These are phyloP conservation scores for Rhizopogon sp. DNA, from an alignment of 768 basidiomycete species.

Conservation along the genomic window DNA sequence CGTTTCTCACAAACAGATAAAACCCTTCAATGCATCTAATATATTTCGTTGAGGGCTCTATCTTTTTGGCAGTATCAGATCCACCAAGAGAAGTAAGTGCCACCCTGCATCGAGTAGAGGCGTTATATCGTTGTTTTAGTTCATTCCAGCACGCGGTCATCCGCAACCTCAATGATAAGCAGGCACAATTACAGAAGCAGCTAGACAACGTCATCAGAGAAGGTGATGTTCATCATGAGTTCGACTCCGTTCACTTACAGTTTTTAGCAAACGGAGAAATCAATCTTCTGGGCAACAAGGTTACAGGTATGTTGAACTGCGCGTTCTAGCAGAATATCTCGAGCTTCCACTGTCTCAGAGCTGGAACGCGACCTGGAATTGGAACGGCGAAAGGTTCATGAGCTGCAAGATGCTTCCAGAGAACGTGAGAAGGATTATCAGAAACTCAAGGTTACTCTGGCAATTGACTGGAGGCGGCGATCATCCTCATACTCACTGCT, in stretches of 20 bases:
- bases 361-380: constrained; percentile 77
- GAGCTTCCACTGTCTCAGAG: constrained; percentile 36
- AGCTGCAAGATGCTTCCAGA: constrained; percentile 66
- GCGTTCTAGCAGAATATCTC: not conserved
- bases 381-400: constrained; percentile 69
- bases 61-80: constrained; percentile 92
- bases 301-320: constrained; percentile 40
- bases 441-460: constrained; percentile 61
- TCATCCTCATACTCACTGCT: not conserved
- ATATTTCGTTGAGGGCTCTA: constrained; percentile 49
- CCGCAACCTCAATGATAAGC: constrained; percentile 77
- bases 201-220: constrained; percentile 81
- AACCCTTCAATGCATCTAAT: not conserved
- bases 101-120: not conserved
- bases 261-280: constrained; percentile 72
- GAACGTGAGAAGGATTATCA: constrained; percentile 86
- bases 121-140: constrained; percentile 2
- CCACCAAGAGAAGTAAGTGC: constrained; percentile 71
- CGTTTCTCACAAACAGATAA: not conserved
- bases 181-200: constrained; percentile 78
- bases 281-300: constrained; percentile 62
- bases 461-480: not conserved
- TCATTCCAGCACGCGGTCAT: constrained; percentile 83
- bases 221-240: constrained; percentile 40
- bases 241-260: not conserved